Evolutionary conservation across 805 yeast species (phyloP).

Genomic region (Wickerhamiella nectarea): DNA sequence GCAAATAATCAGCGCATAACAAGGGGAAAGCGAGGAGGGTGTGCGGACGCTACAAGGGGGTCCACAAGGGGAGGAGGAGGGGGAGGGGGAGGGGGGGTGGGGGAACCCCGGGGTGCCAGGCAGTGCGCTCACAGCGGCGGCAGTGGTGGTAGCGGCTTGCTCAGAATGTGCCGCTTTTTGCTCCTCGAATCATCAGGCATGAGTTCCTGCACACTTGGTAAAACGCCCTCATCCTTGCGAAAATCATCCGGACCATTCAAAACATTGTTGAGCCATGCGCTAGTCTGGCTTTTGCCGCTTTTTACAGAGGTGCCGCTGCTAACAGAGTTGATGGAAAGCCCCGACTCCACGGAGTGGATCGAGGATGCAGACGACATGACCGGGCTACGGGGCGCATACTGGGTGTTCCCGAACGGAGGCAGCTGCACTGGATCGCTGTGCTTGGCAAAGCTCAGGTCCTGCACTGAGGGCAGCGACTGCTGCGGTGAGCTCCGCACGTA

Average conservation of each 20-base stretch:
- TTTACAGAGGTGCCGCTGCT: slow-evolving; percentile 6
- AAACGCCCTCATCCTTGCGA: slow-evolving; percentile 2
- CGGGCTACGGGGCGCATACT: slow-evolving; percentile 6
- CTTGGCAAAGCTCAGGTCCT: slow-evolving; percentile 6
- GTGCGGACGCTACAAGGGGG: no score
- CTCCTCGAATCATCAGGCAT: slow-evolving; percentile 5
- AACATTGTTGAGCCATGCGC: slow-evolving; percentile 12
- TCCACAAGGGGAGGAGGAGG: no score
- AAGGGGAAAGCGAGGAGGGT: no score
- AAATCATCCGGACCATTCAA: slow-evolving; percentile 10
- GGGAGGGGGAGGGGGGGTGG: no score
- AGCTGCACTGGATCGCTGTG: slow-evolving; percentile 8
- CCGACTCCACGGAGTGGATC: slow-evolving; percentile 8
- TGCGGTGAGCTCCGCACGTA: slow-evolving; percentile 6
- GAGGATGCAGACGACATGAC: slow-evolving; percentile 6
- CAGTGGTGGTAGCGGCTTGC: slow-evolving; percentile 11
- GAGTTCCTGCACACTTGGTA: slow-evolving; percentile 9
- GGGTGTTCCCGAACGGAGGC: slow-evolving; percentile 1
- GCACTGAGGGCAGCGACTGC: slow-evolving; percentile 8
- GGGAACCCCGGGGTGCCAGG: no score
- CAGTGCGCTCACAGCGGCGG: slow-evolving; percentile 2
- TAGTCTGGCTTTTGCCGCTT: slow-evolving; percentile 12
- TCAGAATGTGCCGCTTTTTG: slow-evolving; percentile 4
- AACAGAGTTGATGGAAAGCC: slow-evolving; percentile 8
- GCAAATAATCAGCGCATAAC: no score